These are phyloP conservation scores for Coprinopsis marcescibilis DNA, from an alignment of 768 basidiomycete species.

Conservation along the genomic window DNA sequence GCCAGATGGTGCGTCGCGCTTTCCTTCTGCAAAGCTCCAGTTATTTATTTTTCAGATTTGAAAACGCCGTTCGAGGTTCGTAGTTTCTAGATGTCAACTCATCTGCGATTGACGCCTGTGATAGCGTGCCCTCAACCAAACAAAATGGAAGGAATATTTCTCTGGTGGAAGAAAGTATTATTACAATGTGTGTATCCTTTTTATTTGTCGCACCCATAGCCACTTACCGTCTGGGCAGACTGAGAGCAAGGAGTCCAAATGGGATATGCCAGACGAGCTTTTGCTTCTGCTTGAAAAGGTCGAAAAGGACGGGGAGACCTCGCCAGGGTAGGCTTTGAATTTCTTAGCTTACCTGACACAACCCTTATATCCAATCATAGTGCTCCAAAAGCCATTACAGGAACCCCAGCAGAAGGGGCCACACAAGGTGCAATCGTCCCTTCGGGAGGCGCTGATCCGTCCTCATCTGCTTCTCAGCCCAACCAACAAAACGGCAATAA, in stretches of 20 bases:
- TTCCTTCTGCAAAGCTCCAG: constrained; percentile 4
- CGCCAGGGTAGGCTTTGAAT: constrained; percentile 19
- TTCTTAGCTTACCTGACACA: not conserved
- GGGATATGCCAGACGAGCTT: constrained; percentile 96
- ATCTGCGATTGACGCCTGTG: constrained; percentile 2
- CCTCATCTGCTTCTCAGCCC: constrained; percentile 43
- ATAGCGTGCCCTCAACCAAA: constrained; percentile 82
- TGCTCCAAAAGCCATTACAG: constrained; percentile 27
- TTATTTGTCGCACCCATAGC: not conserved
- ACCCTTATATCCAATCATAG: constrained; percentile 9
- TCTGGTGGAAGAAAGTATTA: constrained; percentile 89
- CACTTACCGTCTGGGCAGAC: constrained; percentile 40
- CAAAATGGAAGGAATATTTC: constrained; percentile 96
- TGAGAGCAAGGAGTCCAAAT: constrained; percentile 89
- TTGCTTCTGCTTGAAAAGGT: constrained; percentile 79
- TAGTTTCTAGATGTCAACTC: constrained; percentile 5
- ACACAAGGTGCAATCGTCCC: constrained; percentile 51
- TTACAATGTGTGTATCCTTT: constrained; percentile 57
- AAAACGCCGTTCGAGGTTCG: constrained; percentile 89
- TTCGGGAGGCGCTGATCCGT: constrained; percentile 45
- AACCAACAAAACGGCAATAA: constrained; percentile 42
- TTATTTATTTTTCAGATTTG: constrained; percentile 45
- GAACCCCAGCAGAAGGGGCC: constrained; percentile 34
- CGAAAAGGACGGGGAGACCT: constrained; percentile 60
- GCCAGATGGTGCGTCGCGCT: constrained; percentile 64